phyloP scores from a whole-genome alignment of 345 rosid species.

The Euclidium syriacum region DNA sequence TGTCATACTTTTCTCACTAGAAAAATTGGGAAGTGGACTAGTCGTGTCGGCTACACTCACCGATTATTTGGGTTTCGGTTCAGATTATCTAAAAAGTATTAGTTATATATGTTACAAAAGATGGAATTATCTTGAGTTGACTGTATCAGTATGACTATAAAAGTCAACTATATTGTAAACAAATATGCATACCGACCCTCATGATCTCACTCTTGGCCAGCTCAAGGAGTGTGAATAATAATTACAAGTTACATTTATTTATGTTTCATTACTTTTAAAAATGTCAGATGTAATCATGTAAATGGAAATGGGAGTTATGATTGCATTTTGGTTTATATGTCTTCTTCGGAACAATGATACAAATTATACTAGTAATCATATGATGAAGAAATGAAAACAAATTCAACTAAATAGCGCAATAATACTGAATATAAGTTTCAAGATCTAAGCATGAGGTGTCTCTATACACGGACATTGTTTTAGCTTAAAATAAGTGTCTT shows the following conservation, averaged over 20 bases:
- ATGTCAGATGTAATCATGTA: slow-evolving; percentile 23
- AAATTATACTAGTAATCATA: slow-evolving; percentile 52
- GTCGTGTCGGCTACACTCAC: no score
- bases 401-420: not conserved
- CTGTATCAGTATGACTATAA: slow-evolving; percentile 10
- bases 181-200: slow-evolving; percentile 22
- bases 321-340: slow-evolving; percentile 65
- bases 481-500: no score
- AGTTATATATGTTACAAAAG: not conserved
- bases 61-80: no score
- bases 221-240: slow-evolving; percentile 24
- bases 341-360: slow-evolving; percentile 52
- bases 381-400: slow-evolving; percentile 45
- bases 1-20: no score
- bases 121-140: not conserved
- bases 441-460: slow-evolving; percentile 16
- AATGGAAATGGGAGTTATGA: slow-evolving; percentile 40
- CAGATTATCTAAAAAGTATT: no score
- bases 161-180: slow-evolving; percentile 24
- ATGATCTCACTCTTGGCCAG: slow-evolving; percentile 22
- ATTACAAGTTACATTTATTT: slow-evolving; percentile 13
- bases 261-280: not conserved
- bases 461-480: no score
- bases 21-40: no score
- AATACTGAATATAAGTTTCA: not conserved